Base-by-base conservation (phyloP, 768 basidiomycete species). In the Agrocybe praecox region DNA sequence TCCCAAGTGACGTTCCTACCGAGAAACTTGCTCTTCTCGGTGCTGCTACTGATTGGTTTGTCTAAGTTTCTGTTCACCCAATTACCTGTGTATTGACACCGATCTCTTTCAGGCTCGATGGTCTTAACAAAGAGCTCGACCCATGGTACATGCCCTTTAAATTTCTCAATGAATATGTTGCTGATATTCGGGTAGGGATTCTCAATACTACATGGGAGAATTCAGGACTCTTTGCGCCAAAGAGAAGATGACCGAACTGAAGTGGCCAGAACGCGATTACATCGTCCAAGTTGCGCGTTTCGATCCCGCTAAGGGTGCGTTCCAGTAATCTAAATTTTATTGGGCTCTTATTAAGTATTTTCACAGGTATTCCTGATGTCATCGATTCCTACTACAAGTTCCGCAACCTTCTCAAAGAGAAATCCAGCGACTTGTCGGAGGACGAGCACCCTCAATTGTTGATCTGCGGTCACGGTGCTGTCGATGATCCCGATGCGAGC, bases 401-500 rank as follows among this genome's bases (percentile, higher is more conserved):
- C 83, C 86, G 94, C 64, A 76, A 82, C 58, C 76, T 88, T 22
- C 79, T 94, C 59, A 72, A 73, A 56, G 67, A 70, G 50, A 75
- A 76, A 19, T 74, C 76, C 23, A 70, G 73, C 7, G 73, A 80
- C 6, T 64, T 81, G 47, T 65, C 62, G 12, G 76, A 75, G 33
- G 77, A 83, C 6, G 84, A 87, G 51, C 76, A 79, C 43, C 92
- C 92, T 54, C 92, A 94, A 69, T 72, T 94, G 62, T 76, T 94
- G 65, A 72, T 94, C 62, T 92, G 91, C 70, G 95, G 95, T 19
- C 95, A 97, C 69, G 94, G 94, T 52, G 90, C 90, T 23, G 93
- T 97, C 57, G 95, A 97, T 64, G 95, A 97, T 72, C 95, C 94
- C 15, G 94, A 97, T 77, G 94, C 94, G 14, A 92, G 87, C 72